Base-by-base conservation (phyloP, 2,329 filamentous ascomycete species). In the Tolypocladium pustulatum region DNA sequence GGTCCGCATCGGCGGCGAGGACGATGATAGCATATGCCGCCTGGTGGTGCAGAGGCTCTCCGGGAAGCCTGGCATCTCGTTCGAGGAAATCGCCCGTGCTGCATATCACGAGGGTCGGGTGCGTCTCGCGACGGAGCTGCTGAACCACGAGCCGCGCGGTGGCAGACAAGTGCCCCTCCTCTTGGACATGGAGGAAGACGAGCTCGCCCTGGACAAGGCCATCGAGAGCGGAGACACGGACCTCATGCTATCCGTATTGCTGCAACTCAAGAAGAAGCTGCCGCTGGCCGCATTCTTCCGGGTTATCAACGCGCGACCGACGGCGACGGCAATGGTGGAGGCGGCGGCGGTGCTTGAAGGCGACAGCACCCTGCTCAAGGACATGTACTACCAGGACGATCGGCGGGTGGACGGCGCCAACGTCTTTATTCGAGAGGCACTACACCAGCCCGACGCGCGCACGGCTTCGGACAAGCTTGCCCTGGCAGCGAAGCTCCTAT, bases 351-450 rank as follows among this genome's bases (percentile, higher is more conserved):
- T 75, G 52, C 79, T 82, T 56, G 85, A 90, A 56, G 76, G 74
- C 25, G 88, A 96, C 66, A 91, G 96, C 66, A 81, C 83, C 0
- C 73, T 99, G 27, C 83, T 99, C 32, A 99, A 97, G 68, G 94
- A 97, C 69, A 78, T 99, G 4, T 99, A 94, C 75, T 99, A 99
- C 71, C 94, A 97, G 74, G 94, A 97, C 67, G 94, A 99, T 70
- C 85, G 93, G 6, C 85, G 92, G 4, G 78, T 91, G 6, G 94
- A 97, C 63, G 91, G 94, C 3, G 89, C 93, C 0, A 89, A 91
- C 59, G 85, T 99, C 2, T 89, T 97, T 60, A 78, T 99, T 17
- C 84, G 85, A 25, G 93, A 99, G 73, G 90, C 92, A 0, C 78
- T 99, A 9, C 76, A 81, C 5, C 89, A 94, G 68, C 80, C 85